Base-by-base conservation (phyloP, 805 yeast species). In the Cyberlindnera saturnus region DNA sequence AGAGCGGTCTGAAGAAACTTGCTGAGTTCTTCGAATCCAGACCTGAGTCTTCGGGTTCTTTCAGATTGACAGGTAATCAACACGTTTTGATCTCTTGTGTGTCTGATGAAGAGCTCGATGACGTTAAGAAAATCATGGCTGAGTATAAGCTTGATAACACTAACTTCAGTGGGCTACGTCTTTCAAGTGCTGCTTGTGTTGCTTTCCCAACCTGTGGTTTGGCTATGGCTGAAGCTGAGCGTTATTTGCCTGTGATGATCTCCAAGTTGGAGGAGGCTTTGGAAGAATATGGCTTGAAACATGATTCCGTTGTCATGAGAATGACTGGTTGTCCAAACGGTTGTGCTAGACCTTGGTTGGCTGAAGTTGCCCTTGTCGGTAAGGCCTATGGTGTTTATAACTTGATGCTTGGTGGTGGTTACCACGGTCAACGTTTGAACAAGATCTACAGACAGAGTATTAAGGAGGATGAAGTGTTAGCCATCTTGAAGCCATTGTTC, bases 291-390 rank as follows among this genome's bases (percentile, higher is more conserved):
- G 98, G 98, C 8, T 75, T 91, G 56, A 84, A 96, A 61, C 96
- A 89, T 57, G 98, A 91, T 66, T 82, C 96, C 7, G 76, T 91
- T 52, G 96, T 89, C 19, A 85, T 91, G 95, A 81, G 98, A 71
- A 90, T 91, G 97, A 91, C 97, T 28, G 98, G 98, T 44, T 91
- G 98, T 75, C 97, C 97, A 43, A 91, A 91, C 64, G 98, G 98
- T 53, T 91, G 98, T 73, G 93, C 98, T 19, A 81, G 98, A 65
- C 98, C 98, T 26, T 91, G 97, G 97, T 69, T 91, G 40, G 98
- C 97, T 5, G 98, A 91, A 65, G 80, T 91, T 45, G 98, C 97
- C 0, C 74, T 89, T 46, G 95, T 91, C 45, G 98, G 98, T 64
- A 91, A 91, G 64, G 96, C 98, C 0, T 80, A 75, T 50, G 96